Percentiles rank a stretch among this genome's conserved stretches.
These are phyloP conservation scores for Tripterygium wilfordii DNA, from an alignment of 177 flowering plant species.

Conservation along the genomic window DNA sequence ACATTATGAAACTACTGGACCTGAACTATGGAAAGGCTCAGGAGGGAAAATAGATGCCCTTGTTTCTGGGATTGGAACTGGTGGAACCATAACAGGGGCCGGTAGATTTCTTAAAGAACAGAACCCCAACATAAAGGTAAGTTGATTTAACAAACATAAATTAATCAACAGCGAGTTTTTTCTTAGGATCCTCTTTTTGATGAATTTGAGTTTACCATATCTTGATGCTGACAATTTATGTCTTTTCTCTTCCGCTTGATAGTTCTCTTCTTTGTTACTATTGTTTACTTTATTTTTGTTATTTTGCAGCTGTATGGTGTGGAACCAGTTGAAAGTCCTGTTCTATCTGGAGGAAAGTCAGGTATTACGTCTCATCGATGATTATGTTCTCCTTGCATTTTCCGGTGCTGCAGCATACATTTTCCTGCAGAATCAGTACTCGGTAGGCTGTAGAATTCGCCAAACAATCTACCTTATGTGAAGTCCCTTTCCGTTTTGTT, in stretches of 20 bases:
- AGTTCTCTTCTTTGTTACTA: no score
- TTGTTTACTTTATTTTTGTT: neutral
- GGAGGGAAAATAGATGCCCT: constrained; percentile 72
- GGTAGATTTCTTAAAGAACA: constrained; percentile 73
- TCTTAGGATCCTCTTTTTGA: no score
- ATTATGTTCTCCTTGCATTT: neutral
- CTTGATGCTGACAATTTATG: no score
- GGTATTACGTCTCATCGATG: constrained; percentile 29
- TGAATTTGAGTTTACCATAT: no score
- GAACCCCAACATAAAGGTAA: constrained; percentile 73
- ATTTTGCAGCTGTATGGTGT: constrained; percentile 60
- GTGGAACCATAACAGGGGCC: constrained; percentile 82
- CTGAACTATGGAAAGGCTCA: constrained; percentile 81
- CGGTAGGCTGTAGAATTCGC: no score
- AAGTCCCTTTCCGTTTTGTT: no score
- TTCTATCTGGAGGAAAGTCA: constrained; percentile 87
- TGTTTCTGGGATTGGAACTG: constrained; percentile 89
- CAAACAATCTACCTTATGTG: no score
- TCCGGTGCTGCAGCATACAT: no score
- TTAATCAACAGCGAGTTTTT: no score
- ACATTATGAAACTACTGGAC: constrained; percentile 93
- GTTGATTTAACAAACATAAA: no score
- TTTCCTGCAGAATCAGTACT: no score
- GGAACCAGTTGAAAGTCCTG: constrained; percentile 86
- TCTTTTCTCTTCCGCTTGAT: neutral